Conservation (phyloP, 306 rosid genomes). For the Gynostemma pentaphyllum region DNA sequence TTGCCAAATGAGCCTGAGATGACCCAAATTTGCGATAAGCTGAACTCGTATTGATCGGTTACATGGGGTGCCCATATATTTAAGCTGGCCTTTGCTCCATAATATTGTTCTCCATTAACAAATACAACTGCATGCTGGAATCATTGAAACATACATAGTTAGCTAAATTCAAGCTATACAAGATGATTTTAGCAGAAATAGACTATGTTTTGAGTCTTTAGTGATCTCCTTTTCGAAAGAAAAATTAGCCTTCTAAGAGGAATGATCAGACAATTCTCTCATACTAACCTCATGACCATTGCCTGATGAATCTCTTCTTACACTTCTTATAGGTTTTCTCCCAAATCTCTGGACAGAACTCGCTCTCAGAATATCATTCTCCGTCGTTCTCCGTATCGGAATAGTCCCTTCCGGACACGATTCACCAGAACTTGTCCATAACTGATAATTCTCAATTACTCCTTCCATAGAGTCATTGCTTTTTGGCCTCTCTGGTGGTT, state of each 20-base stretch:
- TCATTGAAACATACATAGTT: neutral
- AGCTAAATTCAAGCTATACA: neutral
- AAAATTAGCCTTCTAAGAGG: neutral
- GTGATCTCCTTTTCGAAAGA: neutral
- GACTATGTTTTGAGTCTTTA: neutral
- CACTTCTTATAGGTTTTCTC: conserved; percentile 47
- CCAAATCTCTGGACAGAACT: conserved; percentile 67
- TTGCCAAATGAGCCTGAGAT: conserved; percentile 65
- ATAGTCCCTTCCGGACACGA: conserved; percentile 85
- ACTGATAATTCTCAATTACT: conserved; percentile 40
- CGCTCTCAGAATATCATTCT: conserved; percentile 68
- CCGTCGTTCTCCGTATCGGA: conserved; percentile 81
- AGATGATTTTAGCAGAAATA: too few relatives aligned
- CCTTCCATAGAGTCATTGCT: conserved; percentile 17
- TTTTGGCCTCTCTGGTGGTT: conserved; percentile 75
- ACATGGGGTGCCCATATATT: conserved; percentile 63
- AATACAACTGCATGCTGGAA: conserved; percentile 94
- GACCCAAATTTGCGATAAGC: conserved; percentile 75
- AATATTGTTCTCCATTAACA: conserved; percentile 79
- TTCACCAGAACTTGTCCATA: conserved; percentile 62
- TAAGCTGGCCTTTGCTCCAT: conserved; percentile 59
- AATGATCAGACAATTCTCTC: neutral
- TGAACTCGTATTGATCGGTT: conserved; percentile 47
- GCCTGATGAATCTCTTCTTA: conserved; percentile 74
- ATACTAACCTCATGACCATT: conserved; percentile 84